Evolutionary conservation across 441 rosid species (phyloP), one percentile per base, ranked within the genome.

Genomic region (Jatropha multifida): DNA sequence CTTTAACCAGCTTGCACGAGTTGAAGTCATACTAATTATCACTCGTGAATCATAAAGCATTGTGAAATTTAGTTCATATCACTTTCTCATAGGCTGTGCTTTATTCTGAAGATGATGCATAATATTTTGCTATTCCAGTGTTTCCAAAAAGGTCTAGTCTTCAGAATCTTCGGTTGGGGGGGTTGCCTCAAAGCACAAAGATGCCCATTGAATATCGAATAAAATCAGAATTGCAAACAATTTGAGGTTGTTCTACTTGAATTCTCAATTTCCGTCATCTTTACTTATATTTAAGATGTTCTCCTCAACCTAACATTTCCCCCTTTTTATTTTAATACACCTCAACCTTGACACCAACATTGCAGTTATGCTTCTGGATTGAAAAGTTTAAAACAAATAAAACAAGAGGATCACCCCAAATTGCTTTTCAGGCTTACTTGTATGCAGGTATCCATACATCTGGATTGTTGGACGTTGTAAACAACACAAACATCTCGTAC

Each of bases 381-480:
- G 37, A 44, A 49, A 59, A 37, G 48, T 10, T 14, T 15, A 54
- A 63, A 38, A 72, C 14, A 14, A 68, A 3, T 55, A 51, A 11
- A 52, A 49, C 56, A 23, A 71, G 65, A 20, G 38, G 56, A 32
- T n/a, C 49, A n/a, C 14, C 52, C n/a, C 2, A 74, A n/a, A 73
- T 41, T 26, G 55, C 54, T 64, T 48, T 32, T 52, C 42, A 37
- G 63, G 66, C 97, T 89, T 87, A 96, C 99, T 92, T 94, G 84
- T 96, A 96, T 68, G 99, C 97, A 49, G 94, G 96, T 81, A 94
- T 86, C 99, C 99, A 96, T 61, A 96, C 99, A 88, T 92, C 97
- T 74, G 99, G 99, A 76, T 92, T 96, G 89, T 96, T 96, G 79
- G 99, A 91, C 77, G 99, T 96, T 65, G 99, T 96, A 83, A 90